A percentile compares a stretch with the other conserved stretches of the same genome.
Conservation (phyloP, 352 stramenopile species). For the Ophiocytium majus region DNA sequence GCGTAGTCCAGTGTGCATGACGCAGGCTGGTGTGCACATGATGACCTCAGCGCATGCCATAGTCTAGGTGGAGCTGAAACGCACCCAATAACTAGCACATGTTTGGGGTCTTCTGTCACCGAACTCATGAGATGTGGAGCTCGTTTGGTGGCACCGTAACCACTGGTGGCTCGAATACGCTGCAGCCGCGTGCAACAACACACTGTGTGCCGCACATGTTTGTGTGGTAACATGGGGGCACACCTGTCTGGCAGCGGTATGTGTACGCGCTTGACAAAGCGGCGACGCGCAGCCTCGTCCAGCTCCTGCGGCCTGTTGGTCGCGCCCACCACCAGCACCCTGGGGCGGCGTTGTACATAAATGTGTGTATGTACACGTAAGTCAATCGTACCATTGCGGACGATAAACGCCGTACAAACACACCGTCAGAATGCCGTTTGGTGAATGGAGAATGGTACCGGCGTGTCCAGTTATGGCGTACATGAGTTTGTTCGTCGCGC, state of each 20-base stretch:
- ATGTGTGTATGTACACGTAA: no score
- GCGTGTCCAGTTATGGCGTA: neutral
- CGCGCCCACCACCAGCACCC: slow-evolving; percentile 69
- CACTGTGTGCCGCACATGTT: slow-evolving; percentile 52
- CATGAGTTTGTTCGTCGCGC: slow-evolving; percentile 88
- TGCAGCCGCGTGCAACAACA: slow-evolving; percentile 56
- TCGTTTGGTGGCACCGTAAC: no score
- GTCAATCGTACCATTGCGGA: no score
- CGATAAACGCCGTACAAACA: no score
- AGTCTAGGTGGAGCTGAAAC: neutral
- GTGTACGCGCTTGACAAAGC: slow-evolving; percentile 94
- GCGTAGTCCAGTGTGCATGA: no score
- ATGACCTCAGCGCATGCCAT: neutral
- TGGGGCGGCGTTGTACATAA: neutral
- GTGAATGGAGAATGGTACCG: neutral
- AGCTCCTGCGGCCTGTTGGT: slow-evolving; percentile 96
- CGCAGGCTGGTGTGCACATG: no score
- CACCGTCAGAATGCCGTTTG: no score
- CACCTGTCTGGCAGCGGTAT: slow-evolving; percentile 84
- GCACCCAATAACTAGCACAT: neutral
- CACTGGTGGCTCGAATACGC: no score
- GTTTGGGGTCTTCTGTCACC: neutral
- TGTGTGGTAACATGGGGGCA: slow-evolving; percentile 59
- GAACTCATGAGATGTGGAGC: no score
- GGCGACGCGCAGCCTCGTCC: slow-evolving; percentile 90